Base-by-base conservation (phyloP, 129 eudicot genomes). In the Sambucus nigra region DNA sequence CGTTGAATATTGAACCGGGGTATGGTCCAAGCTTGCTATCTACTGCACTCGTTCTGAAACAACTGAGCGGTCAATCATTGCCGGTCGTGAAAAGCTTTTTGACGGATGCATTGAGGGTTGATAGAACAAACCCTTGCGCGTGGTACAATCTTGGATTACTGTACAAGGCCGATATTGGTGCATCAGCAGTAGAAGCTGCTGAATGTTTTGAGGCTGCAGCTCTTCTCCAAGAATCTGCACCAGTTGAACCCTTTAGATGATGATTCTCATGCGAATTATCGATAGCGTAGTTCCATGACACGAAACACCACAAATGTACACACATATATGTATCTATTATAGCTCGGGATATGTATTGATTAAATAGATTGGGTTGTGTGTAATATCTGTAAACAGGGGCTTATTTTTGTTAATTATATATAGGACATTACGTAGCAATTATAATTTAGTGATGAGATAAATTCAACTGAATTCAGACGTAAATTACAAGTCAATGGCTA, bases 21-120 rank as follows among this genome's bases (percentile, higher is more conserved):
- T 89, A 91, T 55, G 94, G 85, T 58, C 95, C 95, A 0, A 91
- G 98, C 82, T 72, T 91, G 65, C 79, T 91, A 62, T 86, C 98
- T 35, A 76, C 80, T 7, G 94, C 94, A 41, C 57, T 67, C 25
- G 63, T 75, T 56, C 72, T 85, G 6, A 57, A 68, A 59, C 49
- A 85, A 60, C 55, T 79, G 38, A 60, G 65, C 32, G 66, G 73
- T 24, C 81, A 25, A 51, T 79, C 98, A 20, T 3, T 62, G 31
- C 86, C 97, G 1, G 76, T 79, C 16, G 88, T 70, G 7, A 89
- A 83, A 79, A 78, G 95, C 83, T 84, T 89, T 64, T 49, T 84
- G 48, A 78, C 78, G 0, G 93, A 89, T 45, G 97, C 97, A 11
- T 26, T 85, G 60, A 67, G 82, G 60, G 70, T 85, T 29, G 95